Evolutionary conservation across 1,284 basidiomycete species (phyloP).

Genomic region (Phaffia rhodozyma): DNA sequence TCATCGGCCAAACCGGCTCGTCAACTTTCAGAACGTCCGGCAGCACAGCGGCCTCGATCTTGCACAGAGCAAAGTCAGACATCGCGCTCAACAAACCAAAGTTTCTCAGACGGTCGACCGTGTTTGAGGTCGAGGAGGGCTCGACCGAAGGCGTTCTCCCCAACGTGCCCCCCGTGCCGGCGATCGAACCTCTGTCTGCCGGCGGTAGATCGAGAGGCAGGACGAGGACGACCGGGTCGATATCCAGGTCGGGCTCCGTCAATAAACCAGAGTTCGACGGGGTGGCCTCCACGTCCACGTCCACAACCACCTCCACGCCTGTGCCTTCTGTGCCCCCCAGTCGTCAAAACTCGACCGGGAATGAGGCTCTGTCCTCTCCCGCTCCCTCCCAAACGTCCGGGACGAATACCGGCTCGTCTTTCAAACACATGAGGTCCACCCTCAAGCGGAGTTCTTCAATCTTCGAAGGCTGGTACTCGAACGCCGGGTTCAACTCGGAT

Average conservation of each 20-base stretch:
- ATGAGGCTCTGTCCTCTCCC: not conserved
- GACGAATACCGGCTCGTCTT: not conserved
- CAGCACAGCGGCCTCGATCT: not conserved
- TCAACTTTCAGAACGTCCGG: not conserved
- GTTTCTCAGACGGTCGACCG: conserved; percentile 13
- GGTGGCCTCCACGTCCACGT: not conserved
- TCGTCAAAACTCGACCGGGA: not conserved
- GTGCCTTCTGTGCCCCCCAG: not conserved
- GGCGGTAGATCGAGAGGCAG: not conserved
- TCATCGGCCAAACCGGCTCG: not conserved
- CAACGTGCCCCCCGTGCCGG: not conserved
- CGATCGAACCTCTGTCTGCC: too few species aligned
- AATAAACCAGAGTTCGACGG: not conserved
- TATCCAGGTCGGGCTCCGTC: conserved; percentile 1
- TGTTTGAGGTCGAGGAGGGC: conserved; percentile 5
- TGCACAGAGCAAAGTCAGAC: conserved; percentile 13
- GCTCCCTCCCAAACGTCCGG: too few species aligned
- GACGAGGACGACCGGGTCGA: not conserved
- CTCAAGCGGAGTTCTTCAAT: conserved; percentile 10
- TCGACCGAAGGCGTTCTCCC: not conserved
- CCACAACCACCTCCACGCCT: not conserved
- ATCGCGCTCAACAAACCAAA: conserved; percentile 2
- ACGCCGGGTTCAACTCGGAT: not conserved
- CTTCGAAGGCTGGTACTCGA: conserved; percentile 3
- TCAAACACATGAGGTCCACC: conserved; percentile 3